Conservation (phyloP, 176 grass and related monocot species). For the Alopecurus myosuroides region DNA sequence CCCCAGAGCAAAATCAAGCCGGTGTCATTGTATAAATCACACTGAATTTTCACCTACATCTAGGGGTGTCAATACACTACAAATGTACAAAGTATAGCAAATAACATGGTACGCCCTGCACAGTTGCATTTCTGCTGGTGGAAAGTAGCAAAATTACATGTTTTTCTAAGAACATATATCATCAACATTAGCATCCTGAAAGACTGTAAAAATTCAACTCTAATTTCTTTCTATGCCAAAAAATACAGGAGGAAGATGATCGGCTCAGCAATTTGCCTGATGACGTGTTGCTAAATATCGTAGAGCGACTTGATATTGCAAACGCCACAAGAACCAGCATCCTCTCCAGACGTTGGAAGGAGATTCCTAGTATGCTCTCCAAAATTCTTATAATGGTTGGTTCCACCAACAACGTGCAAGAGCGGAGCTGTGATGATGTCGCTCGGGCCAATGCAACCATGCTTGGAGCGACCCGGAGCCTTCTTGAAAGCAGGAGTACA, state of each 20-base stretch:
- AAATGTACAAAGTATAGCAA: no score
- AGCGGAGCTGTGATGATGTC: neutral
- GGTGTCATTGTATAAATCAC: no score
- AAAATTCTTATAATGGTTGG: neutral
- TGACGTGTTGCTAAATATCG: neutral
- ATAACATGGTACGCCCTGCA: no score
- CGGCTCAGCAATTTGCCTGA: neutral
- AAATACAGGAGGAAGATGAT: neutral
- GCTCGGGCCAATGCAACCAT: neutral
- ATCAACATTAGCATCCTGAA: neutral
- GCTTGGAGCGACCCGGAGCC: neutral
- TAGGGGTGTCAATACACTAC: no score
- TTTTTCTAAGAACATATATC: neutral
- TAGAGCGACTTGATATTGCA: neutral
- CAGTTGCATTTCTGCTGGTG: neutral
- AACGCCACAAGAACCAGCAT: neutral
- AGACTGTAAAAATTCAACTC: neutral
- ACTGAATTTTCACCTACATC: no score
- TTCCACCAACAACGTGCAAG: neutral
- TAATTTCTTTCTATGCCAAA: neutral
- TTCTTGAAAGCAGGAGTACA: neutral
- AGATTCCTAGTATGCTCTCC: neutral
- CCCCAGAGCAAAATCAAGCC: no score
- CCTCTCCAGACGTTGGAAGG: neutral
- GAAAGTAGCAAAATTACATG: neutral